phyloP scores from a whole-genome alignment of 2,329 filamentous ascomycete genomes.

The Cyclaneusma minus region DNA sequence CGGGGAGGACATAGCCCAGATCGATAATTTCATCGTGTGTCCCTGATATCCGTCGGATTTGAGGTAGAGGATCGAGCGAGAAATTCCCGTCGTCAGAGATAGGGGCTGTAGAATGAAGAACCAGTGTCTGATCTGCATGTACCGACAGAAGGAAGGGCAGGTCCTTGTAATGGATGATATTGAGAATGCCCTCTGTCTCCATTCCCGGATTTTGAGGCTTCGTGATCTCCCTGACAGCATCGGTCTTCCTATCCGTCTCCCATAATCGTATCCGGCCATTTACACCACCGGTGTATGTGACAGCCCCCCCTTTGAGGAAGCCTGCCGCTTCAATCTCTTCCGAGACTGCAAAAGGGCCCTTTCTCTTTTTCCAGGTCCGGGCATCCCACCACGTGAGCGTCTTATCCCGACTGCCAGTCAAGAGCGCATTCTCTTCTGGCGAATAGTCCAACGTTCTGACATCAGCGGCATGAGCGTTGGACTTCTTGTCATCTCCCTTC shows the following conservation, averaged over 20 bases:
- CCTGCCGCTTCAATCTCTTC: slow-evolving; percentile 76
- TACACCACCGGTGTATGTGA: slow-evolving; percentile 74
- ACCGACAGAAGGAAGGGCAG: slow-evolving; percentile 63
- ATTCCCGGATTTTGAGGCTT: slow-evolving; percentile 47
- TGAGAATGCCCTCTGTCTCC: slow-evolving; percentile 53
- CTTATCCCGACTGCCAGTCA: slow-evolving; percentile 84
- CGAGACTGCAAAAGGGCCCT: slow-evolving; percentile 67
- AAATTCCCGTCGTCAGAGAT: slow-evolving; percentile 20
- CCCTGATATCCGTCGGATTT: slow-evolving; percentile 69
- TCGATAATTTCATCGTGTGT: slow-evolving; percentile 98
- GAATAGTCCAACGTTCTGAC: slow-evolving; percentile 82
- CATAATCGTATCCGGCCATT: slow-evolving; percentile 74
- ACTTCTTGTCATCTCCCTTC: no score
- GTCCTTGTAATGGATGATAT: slow-evolving; percentile 48
- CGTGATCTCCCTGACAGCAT: slow-evolving; percentile 65
- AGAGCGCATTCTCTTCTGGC: slow-evolving; percentile 52
- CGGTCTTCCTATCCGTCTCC: slow-evolving; percentile 59
- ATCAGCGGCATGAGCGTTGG: slow-evolving; percentile 91
- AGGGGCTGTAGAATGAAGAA: slow-evolving; percentile 47
- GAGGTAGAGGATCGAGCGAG: slow-evolving; percentile 20
- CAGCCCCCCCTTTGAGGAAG: slow-evolving; percentile 54
- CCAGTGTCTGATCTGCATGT: slow-evolving; percentile 78
- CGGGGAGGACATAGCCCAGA: slow-evolving; percentile 67
- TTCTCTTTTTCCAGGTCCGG: slow-evolving; percentile 66
- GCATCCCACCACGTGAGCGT: slow-evolving; percentile 88